Conservation (phyloP, 2,329 filamentous ascomycete genomes). For the Ilyonectria sp. region DNA sequence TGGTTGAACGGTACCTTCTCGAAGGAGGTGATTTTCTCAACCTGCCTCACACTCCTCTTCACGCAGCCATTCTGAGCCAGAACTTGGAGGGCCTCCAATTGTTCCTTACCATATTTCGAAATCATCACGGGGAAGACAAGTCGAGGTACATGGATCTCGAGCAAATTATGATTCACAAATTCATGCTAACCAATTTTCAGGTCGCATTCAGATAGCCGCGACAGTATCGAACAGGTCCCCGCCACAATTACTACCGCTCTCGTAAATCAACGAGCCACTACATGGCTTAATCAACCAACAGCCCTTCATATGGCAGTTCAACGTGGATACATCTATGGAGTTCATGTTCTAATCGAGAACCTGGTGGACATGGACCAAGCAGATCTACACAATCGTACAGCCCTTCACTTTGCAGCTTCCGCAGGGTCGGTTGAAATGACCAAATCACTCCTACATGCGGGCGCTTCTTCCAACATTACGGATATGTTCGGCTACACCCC, state of each 20-base stretch:
- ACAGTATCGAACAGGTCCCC: no score
- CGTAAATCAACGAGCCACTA: neutral
- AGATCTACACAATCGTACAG: neutral
- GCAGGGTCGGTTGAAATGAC: neutral
- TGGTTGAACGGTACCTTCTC: neutral
- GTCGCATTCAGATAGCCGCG: no score
- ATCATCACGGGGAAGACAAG: no score
- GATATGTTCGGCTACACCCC: neutral
- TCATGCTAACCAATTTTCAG: no score
- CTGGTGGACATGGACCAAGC: neutral
- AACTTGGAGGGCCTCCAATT: neutral
- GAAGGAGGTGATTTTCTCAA: neutral
- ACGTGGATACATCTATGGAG: neutral
- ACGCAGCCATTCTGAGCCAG: neutral
- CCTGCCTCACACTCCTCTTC: neutral
- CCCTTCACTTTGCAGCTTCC: neutral
- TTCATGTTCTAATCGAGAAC: neutral
- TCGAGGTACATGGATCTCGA: neutral
- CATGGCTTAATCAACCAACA: accelerated
- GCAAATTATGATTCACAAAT: no score
- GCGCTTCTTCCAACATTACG: neutral
- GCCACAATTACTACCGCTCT: neutral
- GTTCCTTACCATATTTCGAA: no score
- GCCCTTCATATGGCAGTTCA: neutral
- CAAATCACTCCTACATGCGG: neutral